phyloP scores from a whole-genome alignment of 495 filamentous ascomycete species.

The Penicillium manginii region DNA sequence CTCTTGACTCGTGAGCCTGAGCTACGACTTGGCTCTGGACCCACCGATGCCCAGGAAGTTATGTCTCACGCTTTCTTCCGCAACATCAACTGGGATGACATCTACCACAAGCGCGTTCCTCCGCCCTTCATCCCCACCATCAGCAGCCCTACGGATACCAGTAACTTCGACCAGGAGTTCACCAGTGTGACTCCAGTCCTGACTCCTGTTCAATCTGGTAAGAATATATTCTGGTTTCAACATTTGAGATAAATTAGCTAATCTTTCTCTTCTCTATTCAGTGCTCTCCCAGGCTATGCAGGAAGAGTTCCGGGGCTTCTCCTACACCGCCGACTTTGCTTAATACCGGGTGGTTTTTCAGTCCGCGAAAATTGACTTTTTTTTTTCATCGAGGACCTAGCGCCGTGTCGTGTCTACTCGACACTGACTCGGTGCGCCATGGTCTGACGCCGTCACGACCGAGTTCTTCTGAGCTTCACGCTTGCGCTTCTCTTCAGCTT shows the following conservation, averaged over 20 bases:
- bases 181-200: constrained; percentile 97
- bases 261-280: constrained; percentile 35
- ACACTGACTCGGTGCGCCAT: constrained; percentile 6
- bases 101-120: constrained; percentile 89
- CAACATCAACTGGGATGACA: constrained; percentile 97
- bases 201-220: constrained; percentile 97
- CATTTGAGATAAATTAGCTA: constrained; percentile 17
- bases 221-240: constrained; percentile 34
- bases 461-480: constrained; percentile 19
- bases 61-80: constrained; percentile 99
- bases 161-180: constrained; percentile 98
- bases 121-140: constrained; percentile 91
- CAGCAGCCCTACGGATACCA: constrained; percentile 90
- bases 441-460: constrained; percentile 14
- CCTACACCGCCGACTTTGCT: constrained; percentile 81
- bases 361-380: constrained; percentile 14
- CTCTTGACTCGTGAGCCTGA: constrained; percentile 95
- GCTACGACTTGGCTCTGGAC: constrained; percentile 86
- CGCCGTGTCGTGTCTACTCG: constrained; percentile 8
- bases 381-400: constrained; percentile 16
- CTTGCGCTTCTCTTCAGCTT: constrained; percentile 25
- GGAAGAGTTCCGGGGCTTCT: constrained; percentile 99
- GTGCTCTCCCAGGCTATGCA: constrained; percentile 99
- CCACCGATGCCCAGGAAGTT: constrained; percentile 97
- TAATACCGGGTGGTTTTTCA: constrained; percentile 32